These are phyloP conservation scores for Mollisia scopiformis DNA, from an alignment of 2,329 filamentous ascomycete genomes.

Conservation along the genomic window DNA sequence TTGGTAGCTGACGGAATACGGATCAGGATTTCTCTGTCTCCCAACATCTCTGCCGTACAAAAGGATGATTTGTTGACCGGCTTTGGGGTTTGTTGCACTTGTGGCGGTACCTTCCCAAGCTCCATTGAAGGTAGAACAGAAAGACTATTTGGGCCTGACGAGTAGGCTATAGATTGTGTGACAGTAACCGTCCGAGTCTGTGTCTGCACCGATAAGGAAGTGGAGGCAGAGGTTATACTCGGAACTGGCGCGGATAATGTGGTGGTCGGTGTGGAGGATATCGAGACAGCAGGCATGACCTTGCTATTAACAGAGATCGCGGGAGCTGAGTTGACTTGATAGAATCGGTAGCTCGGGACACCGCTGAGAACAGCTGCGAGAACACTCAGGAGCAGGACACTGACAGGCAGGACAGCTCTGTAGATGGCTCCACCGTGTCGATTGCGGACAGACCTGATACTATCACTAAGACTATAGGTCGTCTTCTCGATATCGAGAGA, in stretches of 20 bases:
- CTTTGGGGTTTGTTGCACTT: slow-evolving; percentile 18
- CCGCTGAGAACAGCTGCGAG: slow-evolving; percentile 26
- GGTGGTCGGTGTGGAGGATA: slow-evolving; percentile 15
- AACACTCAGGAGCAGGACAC: slow-evolving; percentile 30
- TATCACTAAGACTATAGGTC: slow-evolving; percentile 16
- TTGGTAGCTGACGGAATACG: slow-evolving; percentile 54
- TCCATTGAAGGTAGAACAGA: slow-evolving; percentile 46
- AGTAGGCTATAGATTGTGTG: slow-evolving; percentile 38
- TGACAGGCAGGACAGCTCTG: slow-evolving; percentile 30
- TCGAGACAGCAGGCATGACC: slow-evolving; percentile 29
- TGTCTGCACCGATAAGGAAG: slow-evolving; percentile 30
- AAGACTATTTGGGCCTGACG: slow-evolving; percentile 40
- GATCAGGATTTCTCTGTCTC: slow-evolving; percentile 56
- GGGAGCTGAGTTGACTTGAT: slow-evolving; percentile 23
- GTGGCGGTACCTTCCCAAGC: slow-evolving; percentile 30
- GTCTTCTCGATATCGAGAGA: slow-evolving; percentile 27
- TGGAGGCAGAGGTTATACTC: slow-evolving; percentile 28
- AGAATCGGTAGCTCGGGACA: slow-evolving; percentile 26
- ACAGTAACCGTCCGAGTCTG: slow-evolving; percentile 37
- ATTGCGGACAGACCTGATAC: slow-evolving; percentile 23
- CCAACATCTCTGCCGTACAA: slow-evolving; percentile 50
- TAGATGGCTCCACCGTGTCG: slow-evolving; percentile 23
- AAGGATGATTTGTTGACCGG: slow-evolving; percentile 34
- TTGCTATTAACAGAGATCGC: slow-evolving; percentile 38
- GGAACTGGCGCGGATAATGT: slow-evolving; percentile 11